Conservation (phyloP, 371 early-diverging fungal genomes). For the Vairimorpha ceranae region DNA sequence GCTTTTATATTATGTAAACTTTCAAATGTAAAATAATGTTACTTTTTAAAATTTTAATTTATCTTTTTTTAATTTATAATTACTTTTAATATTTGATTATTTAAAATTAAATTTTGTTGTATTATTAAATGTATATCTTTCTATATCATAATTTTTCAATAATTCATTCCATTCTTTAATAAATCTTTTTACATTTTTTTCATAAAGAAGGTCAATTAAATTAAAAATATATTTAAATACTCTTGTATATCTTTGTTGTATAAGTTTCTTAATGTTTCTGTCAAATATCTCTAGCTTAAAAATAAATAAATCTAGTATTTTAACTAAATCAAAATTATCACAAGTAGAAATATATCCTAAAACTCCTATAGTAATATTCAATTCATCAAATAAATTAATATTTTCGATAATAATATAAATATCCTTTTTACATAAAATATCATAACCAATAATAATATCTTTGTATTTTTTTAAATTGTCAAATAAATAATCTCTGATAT, state of each 20-base stretch:
- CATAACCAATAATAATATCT: neutral
- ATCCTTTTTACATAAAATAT: neutral
- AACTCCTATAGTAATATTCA: neutral
- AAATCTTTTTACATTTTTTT: neutral
- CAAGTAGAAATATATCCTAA: neutral
- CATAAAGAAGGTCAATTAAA: neutral
- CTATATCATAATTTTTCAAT: neutral
- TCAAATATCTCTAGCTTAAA: neutral
- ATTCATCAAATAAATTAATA: neutral
- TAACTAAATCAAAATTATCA: neutral
- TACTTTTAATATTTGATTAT: too few relatives aligned
- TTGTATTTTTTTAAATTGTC: neutral
- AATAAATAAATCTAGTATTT: neutral
- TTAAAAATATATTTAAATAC: neutral
- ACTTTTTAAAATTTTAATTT: too few relatives aligned
- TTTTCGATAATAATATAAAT: neutral
- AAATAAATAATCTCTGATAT: constrained; percentile 21
- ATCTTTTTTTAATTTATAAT: too few relatives aligned
- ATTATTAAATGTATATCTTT: neutral
- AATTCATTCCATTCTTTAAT: neutral
- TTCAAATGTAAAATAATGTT: too few relatives aligned
- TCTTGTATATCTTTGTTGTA: neutral
- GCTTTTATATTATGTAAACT: too few relatives aligned
- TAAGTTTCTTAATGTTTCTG: neutral
- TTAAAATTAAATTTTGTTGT: too few relatives aligned